Evolutionary conservation across 306 rosid species (phyloP), one percentile per base, ranked within the genome.

Genomic region (Dryas octopetala): DNA sequence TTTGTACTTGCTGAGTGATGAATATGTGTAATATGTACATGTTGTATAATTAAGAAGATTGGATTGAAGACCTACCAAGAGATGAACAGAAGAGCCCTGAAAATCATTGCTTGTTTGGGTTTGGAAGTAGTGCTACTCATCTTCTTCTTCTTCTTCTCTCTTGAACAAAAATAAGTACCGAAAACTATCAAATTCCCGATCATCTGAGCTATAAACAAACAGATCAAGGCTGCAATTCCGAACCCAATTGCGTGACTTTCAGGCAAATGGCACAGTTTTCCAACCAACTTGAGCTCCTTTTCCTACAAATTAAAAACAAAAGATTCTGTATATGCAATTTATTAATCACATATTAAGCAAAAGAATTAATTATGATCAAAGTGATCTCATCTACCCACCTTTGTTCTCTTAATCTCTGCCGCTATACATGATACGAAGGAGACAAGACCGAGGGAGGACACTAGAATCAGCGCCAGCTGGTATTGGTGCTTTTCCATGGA

Each of bases 21-120:
- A 32, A 32, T 32, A 32, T 32, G 38, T 32, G 38, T 32, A 32
- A 32, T 32, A 32, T 32, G 1, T 23, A 32, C 38, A 32, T 32
- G 38, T 32, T 32, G 38, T 32, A 2, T 23, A 23, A 23, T 23
- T 32, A 32, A 32, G 38, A 32, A 32, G 38, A 32, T 32, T 32
- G 38, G 74, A 74, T 79, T 66, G 85, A 77, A 12, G n/a, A 85
- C 93, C 43, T 83, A 95, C 98, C 98, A 95, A 74, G 97, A 91
- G 45, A 91, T 68, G 71, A 71, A 68, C 62, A 86, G 73, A 76
- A 91, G 93, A 80, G 73, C 32, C 83, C 66, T 83, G 51, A 83
- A 84, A 80, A 88, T 40, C 12, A 41, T 23, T 17, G 89, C 86
- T 38, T 50, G 70, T 81, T 81, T 90, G 58, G 73, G 73, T 53